A percentile compares a stretch with the other conserved stretches of the same genome.
phyloP scores from a whole-genome alignment of 148 eudicot species.

The Mesembryanthemum crystallinum region DNA sequence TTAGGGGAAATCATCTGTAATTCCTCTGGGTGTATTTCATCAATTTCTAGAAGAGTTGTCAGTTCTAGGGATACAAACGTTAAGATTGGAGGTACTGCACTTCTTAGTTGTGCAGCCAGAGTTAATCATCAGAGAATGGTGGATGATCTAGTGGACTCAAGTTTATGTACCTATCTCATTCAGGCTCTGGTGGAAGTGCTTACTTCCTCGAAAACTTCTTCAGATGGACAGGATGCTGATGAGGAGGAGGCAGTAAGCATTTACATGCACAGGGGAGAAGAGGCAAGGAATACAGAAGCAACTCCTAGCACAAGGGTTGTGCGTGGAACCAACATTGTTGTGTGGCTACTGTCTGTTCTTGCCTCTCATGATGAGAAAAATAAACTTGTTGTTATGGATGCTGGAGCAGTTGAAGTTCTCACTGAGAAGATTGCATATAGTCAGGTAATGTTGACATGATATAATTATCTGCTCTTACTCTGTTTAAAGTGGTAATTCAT shows the following conservation, averaged over 20 bases:
- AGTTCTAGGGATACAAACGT: conserved; percentile 56
- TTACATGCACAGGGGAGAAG: conserved; percentile 45
- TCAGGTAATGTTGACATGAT: conserved; percentile 44
- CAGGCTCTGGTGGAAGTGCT: conserved; percentile 84
- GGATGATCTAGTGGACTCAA: conserved; percentile 65
- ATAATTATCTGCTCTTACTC: neutral
- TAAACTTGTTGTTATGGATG: conserved; percentile 72
- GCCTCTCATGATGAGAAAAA: conserved; percentile 67
- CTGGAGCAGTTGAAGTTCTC: conserved; percentile 82
- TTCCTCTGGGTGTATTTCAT: conserved; percentile 66
- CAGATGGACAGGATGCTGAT: conserved; percentile 38
- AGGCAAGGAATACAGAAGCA: conserved; percentile 31
- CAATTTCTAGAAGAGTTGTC: conserved; percentile 75
- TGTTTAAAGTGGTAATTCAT: neutral
- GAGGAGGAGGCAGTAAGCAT: conserved; percentile 51
- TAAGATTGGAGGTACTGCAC: conserved; percentile 84
- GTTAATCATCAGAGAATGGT: conserved; percentile 61
- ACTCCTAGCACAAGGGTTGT: conserved; percentile 46
- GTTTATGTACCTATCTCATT: conserved; percentile 48
- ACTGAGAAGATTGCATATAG: conserved; percentile 68
- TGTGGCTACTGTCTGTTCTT: conserved; percentile 86
- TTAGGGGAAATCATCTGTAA: conserved; percentile 63
- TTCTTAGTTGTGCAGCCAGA: conserved; percentile 79
- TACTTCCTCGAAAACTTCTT: conserved; percentile 34
- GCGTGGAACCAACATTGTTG: conserved; percentile 58